Base-by-base conservation (phyloP, 2,329 filamentous ascomycete species). In the Lanzia echinophila region DNA sequence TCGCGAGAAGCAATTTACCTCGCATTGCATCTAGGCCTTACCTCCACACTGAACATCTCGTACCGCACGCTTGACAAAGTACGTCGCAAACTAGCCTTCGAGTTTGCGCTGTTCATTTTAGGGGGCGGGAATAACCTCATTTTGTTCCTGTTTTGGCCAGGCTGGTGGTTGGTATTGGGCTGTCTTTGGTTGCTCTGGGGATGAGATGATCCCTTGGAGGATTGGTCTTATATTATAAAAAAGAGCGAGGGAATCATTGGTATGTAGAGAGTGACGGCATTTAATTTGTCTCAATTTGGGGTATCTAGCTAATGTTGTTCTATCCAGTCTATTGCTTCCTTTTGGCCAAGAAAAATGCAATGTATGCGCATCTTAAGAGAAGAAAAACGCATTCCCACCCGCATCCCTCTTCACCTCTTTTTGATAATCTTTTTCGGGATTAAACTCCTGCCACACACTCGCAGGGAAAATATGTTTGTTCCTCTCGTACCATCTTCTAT, bases 391-490 rank as follows among this genome's bases (percentile, higher is more conserved):
- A 71, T 99, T 99, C 12, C 94, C 94, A 53, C 90, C 85, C 12
- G 81, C 80, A 72, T 99, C 94, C 65, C 90, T 87, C 63, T 88
- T 81, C 38, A 91, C 81, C 62, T 88, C 83, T 60, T 76, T 79
- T 65, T 82, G 79, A 72, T 95, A 95, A 64, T 96, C 88, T 70
- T 87, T 88, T 57, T 89, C 88, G 0, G 90, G 87, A 61, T 96
- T 91, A 69, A 95, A 99, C 59, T 95, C 88, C 63, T 91, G 89
- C 94, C 94, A 99, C 45, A 92, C 81, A 68, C 89, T 97, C 19
- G 92, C 92, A 0, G 94, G 94, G 69, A 92, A 99, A 55, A 99
- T 97, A 70, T 99, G 94, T 72, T 97, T 99, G 69, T 97, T 96
- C 66, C 85, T 82, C 74, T 96, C 90, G 69, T 96, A 99, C 94